A percentile compares a stretch with the other conserved stretches of the same genome.
Evolutionary conservation across 179 eudicot genomes (phyloP).

Genomic region (Corrigiola litoralis): DNA sequence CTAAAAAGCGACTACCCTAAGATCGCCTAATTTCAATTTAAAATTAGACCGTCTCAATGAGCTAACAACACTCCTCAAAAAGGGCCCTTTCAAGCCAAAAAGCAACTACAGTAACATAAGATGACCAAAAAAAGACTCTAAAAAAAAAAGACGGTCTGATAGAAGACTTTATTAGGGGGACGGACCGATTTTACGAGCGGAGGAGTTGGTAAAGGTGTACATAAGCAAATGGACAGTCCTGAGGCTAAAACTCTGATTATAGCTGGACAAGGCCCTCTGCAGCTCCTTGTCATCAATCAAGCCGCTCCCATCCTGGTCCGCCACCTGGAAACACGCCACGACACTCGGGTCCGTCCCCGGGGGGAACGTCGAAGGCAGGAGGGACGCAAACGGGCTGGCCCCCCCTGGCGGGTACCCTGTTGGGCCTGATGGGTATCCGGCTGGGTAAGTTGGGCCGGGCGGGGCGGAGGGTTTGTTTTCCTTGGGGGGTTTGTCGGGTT

Average conservation of each 20-base stretch:
- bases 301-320: constrained; percentile 87
- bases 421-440: constrained; percentile 1
- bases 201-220: constrained; percentile 72
- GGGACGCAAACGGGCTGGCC: constrained; percentile 57
- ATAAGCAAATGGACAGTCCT: constrained; percentile 91
- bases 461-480: constrained; percentile 8
- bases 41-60: no score
- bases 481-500: constrained; percentile 25
- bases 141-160: background rate
- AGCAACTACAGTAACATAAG: background rate
- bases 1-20: no score
- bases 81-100: no score
- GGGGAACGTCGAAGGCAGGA: constrained; percentile 74
- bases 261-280: constrained; percentile 71
- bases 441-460: constrained; percentile 3
- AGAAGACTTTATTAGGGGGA: no score
- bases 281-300: constrained; percentile 86
- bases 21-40: no score
- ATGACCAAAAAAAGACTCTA: background rate
- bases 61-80: no score
- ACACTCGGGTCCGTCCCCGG: constrained; percentile 92
- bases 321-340: constrained; percentile 65
- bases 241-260: constrained; percentile 73
- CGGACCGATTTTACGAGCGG: constrained; percentile 64
- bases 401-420: constrained; percentile 10